Evolutionary conservation across 345 rosid species (phyloP).

Genomic region (Aquilaria malaccensis): DNA sequence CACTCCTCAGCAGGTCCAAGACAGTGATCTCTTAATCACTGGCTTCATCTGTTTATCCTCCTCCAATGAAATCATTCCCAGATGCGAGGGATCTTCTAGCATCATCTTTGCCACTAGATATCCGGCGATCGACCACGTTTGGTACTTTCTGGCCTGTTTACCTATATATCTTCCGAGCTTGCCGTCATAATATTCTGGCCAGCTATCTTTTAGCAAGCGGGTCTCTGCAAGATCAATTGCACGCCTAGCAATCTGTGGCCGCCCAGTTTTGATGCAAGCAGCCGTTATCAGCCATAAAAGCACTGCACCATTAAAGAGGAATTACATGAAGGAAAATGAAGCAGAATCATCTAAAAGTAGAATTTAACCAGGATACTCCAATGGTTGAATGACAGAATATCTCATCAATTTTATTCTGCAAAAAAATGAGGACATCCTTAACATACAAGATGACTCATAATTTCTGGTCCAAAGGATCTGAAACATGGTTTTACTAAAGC

Average conservation of each 20-base stretch:
- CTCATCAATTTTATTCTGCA: no score
- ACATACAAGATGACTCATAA: no score
- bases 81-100: slow-evolving; percentile 60
- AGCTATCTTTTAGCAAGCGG: slow-evolving; percentile 60
- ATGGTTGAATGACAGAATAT: no score
- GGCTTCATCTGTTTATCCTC: slow-evolving; percentile 58
- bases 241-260: slow-evolving; percentile 69
- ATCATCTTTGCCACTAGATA: slow-evolving; percentile 65
- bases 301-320: slow-evolving; percentile 27
- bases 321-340: neutral
- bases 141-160: slow-evolving; percentile 64
- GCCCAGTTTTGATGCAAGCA: slow-evolving; percentile 69
- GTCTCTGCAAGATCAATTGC: slow-evolving; percentile 59
- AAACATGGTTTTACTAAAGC: no score
- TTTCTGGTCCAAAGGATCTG: no score
- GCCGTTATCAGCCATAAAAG: slow-evolving; percentile 70
- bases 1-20: slow-evolving; percentile 36
- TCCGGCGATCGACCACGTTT: slow-evolving; percentile 64
- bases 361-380: no score
- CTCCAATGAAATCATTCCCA: slow-evolving; percentile 58
- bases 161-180: slow-evolving; percentile 62
- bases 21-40: slow-evolving; percentile 43
- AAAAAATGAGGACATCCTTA: no score
- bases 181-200: slow-evolving; percentile 75
- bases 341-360: neutral